Conservation (phyloP, 192 early-diverging fungal genomes). For the Backusella psychrophila region DNA sequence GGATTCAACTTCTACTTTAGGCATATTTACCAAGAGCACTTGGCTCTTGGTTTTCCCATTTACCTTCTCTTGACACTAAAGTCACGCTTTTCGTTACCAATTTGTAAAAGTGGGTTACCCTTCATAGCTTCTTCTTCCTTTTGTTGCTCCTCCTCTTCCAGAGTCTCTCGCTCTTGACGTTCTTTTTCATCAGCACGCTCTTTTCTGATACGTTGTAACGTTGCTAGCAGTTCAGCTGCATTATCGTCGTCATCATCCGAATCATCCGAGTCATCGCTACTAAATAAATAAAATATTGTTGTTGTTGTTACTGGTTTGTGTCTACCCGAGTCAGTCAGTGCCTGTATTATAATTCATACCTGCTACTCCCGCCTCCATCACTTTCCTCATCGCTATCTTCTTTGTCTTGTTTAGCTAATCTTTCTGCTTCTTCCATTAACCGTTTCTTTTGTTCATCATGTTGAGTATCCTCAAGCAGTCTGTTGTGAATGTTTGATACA, state of each 20-base stretch:
- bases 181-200: conserved; percentile 92
- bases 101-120: conserved; percentile 85
- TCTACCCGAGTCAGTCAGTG: background rate
- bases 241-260: conserved; percentile 80
- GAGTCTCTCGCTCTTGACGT: conserved; percentile 54
- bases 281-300: background rate
- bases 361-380: conserved; percentile 42
- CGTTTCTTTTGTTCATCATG: conserved; percentile 29
- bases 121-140: conserved; percentile 59
- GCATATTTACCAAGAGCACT: background rate
- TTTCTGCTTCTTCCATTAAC: conserved; percentile 46
- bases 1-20: background rate
- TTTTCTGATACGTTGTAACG: conserved; percentile 89
- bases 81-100: conserved; percentile 44
- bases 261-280: conserved; percentile 19
- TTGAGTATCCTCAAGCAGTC: conserved; percentile 18
- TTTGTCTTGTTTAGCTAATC: conserved; percentile 49
- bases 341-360: background rate
- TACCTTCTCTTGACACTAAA: conserved; percentile 84
- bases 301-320: background rate
- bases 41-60: background rate
- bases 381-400: conserved; percentile 60
- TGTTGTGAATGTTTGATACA: conserved; percentile 9
- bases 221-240: conserved; percentile 77
- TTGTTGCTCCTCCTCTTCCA: conserved; percentile 57